Conservation (phyloP, 805 yeast genomes). For the Saccharomycopsis malanga region DNA sequence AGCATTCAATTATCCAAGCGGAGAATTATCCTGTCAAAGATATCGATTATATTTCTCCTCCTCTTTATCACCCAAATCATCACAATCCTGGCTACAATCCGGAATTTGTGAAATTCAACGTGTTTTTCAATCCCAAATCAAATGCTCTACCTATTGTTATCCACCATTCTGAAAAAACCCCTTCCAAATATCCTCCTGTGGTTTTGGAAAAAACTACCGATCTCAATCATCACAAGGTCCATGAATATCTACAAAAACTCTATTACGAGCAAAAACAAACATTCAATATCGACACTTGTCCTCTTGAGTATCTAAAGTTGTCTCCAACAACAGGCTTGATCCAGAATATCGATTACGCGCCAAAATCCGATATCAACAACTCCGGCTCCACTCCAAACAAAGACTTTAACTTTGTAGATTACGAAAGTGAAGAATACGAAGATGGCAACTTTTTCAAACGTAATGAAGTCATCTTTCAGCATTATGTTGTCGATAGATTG, state of each 20-base stretch:
- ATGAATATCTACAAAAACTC: background rate
- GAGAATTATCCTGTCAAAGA: conserved; percentile 9
- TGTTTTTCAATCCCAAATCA: background rate
- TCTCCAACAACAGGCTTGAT: background rate
- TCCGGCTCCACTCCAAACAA: too few relatives aligned
- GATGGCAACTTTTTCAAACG: background rate
- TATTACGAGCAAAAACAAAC: background rate
- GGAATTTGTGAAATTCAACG: background rate
- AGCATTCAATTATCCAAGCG: background rate
- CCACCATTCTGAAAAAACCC: background rate
- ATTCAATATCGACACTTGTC: background rate
- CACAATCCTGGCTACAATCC: background rate
- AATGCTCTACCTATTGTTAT: background rate
- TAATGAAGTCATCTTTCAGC: background rate
- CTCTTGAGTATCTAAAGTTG: background rate
- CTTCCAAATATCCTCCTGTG: background rate
- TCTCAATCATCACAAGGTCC: background rate
- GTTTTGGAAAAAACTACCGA: background rate
- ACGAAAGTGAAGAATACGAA: background rate
- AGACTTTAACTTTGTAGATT: background rate
- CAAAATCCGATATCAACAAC: background rate
- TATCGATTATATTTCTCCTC: background rate
- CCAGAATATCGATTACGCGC: background rate
- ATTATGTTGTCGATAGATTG: background rate
- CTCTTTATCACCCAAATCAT: background rate